Evolutionary conservation across 805 yeast species (phyloP).

Genomic region (Metschnikowia rubicola): DNA sequence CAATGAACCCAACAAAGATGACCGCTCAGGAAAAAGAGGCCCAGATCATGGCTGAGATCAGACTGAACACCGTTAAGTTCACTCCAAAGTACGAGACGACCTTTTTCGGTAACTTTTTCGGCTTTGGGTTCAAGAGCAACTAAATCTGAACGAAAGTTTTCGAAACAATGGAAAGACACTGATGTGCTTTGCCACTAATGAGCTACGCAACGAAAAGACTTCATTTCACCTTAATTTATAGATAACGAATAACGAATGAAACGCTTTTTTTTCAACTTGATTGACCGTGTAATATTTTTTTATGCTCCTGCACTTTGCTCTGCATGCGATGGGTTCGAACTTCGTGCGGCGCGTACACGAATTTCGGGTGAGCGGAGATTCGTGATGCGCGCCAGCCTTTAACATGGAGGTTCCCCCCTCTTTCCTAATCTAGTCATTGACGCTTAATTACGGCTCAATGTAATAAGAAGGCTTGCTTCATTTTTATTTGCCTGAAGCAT

Average conservation of each 20-base stretch:
- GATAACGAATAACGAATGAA: constrained; percentile 7
- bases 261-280: background rate
- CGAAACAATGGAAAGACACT: background rate
- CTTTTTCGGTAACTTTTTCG: constrained; percentile 41
- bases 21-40: constrained; percentile 45
- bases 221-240: background rate
- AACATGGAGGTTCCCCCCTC: too few relatives aligned
- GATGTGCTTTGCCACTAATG: background rate
- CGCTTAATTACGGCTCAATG: too few relatives aligned
- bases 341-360: too few relatives aligned
- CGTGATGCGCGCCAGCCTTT: too few relatives aligned
- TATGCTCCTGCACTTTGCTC: background rate
- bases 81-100: constrained; percentile 41
- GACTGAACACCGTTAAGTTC: constrained; percentile 29
- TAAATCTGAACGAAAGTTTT: background rate
- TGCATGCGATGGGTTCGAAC: too few relatives aligned
- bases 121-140: constrained; percentile 19
- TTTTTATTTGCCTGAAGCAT: too few relatives aligned
- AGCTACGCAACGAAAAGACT: background rate
- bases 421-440: too few relatives aligned
- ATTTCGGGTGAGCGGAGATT: too few relatives aligned
- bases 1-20: constrained; percentile 13
- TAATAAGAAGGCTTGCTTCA: too few relatives aligned
- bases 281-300: background rate
- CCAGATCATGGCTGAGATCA: constrained; percentile 42